Evolutionary conservation across 2,329 filamentous ascomycete species (phyloP).

Genomic region (Talaromyces sp.): DNA sequence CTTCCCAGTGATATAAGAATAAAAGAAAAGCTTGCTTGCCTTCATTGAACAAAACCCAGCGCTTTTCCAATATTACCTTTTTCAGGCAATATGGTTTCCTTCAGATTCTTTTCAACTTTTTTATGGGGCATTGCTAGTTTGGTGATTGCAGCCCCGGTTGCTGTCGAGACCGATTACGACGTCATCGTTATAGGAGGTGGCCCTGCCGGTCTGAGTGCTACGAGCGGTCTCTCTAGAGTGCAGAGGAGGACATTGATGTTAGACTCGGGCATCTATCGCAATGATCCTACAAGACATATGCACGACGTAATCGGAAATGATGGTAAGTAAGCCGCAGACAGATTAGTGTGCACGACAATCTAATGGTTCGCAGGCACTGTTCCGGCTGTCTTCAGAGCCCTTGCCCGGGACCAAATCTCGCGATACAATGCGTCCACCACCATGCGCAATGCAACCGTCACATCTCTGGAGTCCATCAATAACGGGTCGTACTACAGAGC

Average conservation of each 20-base stretch:
- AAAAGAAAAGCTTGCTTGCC: not conserved
- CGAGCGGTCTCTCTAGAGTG: conserved; percentile 59
- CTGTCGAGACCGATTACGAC: conserved; percentile 46
- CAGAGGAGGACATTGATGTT: conserved; percentile 54
- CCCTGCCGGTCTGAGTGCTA: conserved; percentile 52
- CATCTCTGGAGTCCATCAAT: conserved; percentile 27
- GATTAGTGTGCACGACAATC: not conserved
- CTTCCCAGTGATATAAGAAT: not conserved
- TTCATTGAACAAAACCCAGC: not conserved
- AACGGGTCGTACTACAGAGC: conserved; percentile 49
- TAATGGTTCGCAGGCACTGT: conserved; percentile 44
- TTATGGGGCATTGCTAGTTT: not conserved
- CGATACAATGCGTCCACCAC: conserved; percentile 47
- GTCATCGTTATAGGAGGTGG: conserved; percentile 58
- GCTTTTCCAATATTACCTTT: not conserved
- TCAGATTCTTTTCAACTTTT: not conserved
- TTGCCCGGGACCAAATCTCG: conserved; percentile 52
- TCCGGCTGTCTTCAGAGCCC: conserved; percentile 53
- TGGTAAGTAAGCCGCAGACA: conserved; percentile 37
- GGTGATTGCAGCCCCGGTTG: not conserved
- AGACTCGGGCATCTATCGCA: conserved; percentile 59
- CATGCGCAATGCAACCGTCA: conserved; percentile 54
- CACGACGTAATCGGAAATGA: conserved; percentile 61
- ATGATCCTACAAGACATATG: conserved; percentile 55
- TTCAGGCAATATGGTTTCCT: not conserved